A percentile compares a stretch with the other conserved stretches of the same genome.
Conservation (phyloP, 352 stramenopile genomes). For the Vaucheria bursata region DNA sequence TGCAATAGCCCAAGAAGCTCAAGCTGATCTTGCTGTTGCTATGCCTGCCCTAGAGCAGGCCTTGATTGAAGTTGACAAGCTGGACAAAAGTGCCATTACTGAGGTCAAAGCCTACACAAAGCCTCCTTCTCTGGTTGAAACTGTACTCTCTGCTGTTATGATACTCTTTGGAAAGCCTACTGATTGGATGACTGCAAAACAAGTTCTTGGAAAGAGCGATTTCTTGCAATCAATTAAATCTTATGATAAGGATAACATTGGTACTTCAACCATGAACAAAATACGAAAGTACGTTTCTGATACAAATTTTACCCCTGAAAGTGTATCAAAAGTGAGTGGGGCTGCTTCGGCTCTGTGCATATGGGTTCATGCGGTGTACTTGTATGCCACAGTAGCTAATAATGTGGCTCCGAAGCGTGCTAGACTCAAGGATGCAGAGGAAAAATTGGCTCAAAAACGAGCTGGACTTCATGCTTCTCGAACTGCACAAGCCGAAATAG, state of each 20-base stretch:
- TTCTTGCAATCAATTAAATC: slow-evolving; percentile 79
- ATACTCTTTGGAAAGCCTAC: slow-evolving; percentile 83
- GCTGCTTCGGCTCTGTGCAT: slow-evolving; percentile 53
- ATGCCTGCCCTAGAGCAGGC: slow-evolving; percentile 79
- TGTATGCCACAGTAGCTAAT: slow-evolving; percentile 87
- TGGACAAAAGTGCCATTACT: slow-evolving; percentile 85
- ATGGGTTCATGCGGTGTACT: slow-evolving; percentile 86
- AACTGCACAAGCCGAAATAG: slow-evolving; percentile 35
- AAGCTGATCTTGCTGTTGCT: slow-evolving; percentile 82
- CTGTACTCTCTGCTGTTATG: slow-evolving; percentile 88
- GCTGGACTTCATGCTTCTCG: slow-evolving; percentile 34
- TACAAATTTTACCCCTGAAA: slow-evolving; percentile 73
- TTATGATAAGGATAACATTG: slow-evolving; percentile 91
- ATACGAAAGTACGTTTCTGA: slow-evolving; percentile 83
- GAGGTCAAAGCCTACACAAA: slow-evolving; percentile 87
- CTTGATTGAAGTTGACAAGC: slow-evolving; percentile 83
- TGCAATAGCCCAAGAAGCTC: slow-evolving; percentile 82
- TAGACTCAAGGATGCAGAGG: slow-evolving; percentile 41
- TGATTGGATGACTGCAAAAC: slow-evolving; percentile 83
- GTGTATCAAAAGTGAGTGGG: slow-evolving; percentile 31
- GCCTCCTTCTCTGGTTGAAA: slow-evolving; percentile 75
- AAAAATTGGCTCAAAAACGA: slow-evolving; percentile 44
- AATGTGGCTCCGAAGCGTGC: slow-evolving; percentile 73
- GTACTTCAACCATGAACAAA: slow-evolving; percentile 78
- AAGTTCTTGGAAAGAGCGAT: slow-evolving; percentile 80